Percentiles rank a stretch among this genome's conserved stretches.
These are phyloP conservation scores for Ganoderma boninense DNA, from an alignment of 1,284 basidiomycete genomes.

Conservation along the genomic window DNA sequence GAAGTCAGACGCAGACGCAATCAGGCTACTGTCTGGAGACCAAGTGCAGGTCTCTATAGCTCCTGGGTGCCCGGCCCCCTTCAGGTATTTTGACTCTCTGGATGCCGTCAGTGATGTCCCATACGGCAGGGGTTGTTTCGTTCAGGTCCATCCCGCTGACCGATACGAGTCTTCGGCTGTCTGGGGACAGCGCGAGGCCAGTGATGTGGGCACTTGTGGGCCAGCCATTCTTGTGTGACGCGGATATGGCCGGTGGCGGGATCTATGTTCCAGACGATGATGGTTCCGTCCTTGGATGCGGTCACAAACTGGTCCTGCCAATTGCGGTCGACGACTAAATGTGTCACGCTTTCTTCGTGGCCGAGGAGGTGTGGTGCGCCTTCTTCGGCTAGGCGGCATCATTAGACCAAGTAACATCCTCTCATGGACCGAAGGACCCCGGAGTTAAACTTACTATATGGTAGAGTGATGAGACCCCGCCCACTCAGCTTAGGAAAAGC, in stretches of 20 bases:
- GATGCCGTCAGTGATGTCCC: neutral
- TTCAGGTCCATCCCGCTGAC: neutral
- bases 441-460: neutral
- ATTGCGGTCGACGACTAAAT: neutral
- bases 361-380: neutral
- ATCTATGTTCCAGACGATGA: neutral
- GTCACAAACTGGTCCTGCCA: neutral
- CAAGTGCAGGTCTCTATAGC: neutral
- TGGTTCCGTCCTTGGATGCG: neutral
- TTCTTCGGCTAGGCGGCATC: neutral
- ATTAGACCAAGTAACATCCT: too few relatives aligned
- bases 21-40: conserved; percentile 1
- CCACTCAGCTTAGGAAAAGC: neutral
- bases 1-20: neutral
- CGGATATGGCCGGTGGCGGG: neutral
- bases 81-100: neutral
- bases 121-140: neutral
- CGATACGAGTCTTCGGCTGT: neutral
- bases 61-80: neutral
- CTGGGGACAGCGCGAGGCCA: neutral
- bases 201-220: neutral
- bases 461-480: neutral
- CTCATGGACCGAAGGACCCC: too few relatives aligned
- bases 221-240: neutral
- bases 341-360: neutral